Conservation (phyloP, 2,329 filamentous ascomycete genomes). For the Exophiala mesophila region DNA sequence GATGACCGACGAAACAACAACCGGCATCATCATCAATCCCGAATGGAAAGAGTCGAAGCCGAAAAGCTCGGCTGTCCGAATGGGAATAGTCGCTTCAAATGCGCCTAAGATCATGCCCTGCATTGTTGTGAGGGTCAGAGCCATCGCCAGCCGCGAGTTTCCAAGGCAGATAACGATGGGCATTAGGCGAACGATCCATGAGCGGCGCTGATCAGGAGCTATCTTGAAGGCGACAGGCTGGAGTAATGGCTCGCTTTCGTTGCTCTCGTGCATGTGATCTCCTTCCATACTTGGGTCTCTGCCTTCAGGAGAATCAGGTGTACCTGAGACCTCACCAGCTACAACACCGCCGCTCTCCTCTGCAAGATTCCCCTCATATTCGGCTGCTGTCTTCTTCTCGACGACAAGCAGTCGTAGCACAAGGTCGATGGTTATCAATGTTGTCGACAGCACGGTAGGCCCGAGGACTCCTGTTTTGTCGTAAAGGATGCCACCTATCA, state of each 20-base stretch:
- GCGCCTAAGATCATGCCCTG: conserved; percentile 24
- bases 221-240: too few relatives aligned
- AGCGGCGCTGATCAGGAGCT: too few relatives aligned
- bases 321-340: too few relatives aligned
- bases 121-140: conserved; percentile 24
- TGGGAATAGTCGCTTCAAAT: conserved; percentile 27
- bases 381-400: conserved; percentile 56
- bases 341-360: too few relatives aligned
- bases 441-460: conserved; percentile 55
- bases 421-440: conserved; percentile 54
- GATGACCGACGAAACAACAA: conserved; percentile 34
- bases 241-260: too few relatives aligned
- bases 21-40: conserved; percentile 35
- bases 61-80: conserved; percentile 23
- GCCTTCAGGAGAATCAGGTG: too few relatives aligned
- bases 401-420: conserved; percentile 56
- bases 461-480: conserved; percentile 53
- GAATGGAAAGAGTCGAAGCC: conserved; percentile 32
- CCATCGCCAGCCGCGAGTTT: conserved; percentile 19
- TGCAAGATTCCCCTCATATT: conserved; percentile 34
- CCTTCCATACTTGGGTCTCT: too few relatives aligned
- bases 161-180: conserved; percentile 29
- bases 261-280: conserved; percentile 21
- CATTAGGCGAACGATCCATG: conserved; percentile 37
- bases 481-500: conserved; percentile 58